A percentile compares a stretch with the other conserved stretches of the same genome.
Conservation (phyloP, 140 eudicot species). For the Stevia rebaudiana region DNA sequence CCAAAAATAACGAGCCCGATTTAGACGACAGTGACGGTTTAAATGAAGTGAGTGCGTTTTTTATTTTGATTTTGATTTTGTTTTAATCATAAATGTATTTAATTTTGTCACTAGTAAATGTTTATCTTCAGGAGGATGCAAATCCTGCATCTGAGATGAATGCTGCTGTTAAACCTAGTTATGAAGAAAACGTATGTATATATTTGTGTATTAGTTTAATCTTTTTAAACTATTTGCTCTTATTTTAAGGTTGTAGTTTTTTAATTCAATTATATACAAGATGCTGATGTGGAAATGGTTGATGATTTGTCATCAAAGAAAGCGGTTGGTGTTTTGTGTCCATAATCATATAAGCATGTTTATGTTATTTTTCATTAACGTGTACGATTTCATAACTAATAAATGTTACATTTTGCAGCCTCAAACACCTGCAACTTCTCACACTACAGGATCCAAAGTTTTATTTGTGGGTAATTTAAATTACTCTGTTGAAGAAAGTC, state of each 20-base stretch:
- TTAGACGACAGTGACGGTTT: constrained; percentile 31
- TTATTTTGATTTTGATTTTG: not conserved
- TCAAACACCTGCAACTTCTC: constrained; percentile 19
- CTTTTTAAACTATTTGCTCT: not conserved
- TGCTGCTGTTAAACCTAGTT: constrained; percentile 35
- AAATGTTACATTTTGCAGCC: constrained; percentile 13
- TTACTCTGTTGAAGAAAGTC: constrained; percentile 1
- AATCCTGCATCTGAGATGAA: constrained; percentile 23
- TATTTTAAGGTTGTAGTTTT: too few species aligned
- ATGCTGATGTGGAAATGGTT: constrained; percentile 22
- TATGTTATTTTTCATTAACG: not conserved
- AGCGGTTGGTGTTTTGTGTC: constrained; percentile 2
- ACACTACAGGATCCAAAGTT: constrained; percentile 28
- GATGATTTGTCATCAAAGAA: constrained; percentile 10
- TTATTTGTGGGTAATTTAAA: constrained; percentile 32
- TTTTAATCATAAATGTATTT: not conserved
- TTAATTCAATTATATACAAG: not conserved
- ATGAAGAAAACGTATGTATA: constrained; percentile 48
- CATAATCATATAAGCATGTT: not conserved
- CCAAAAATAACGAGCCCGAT: constrained; percentile 38
- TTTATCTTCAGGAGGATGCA: constrained; percentile 17
- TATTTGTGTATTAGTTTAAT: constrained; percentile 14
- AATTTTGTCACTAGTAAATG: not conserved
- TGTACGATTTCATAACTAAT: not conserved
- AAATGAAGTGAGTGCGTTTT: constrained; percentile 36